Conservation (phyloP, 2,329 filamentous ascomycete species). For the Fusarium keratoplasticum region DNA sequence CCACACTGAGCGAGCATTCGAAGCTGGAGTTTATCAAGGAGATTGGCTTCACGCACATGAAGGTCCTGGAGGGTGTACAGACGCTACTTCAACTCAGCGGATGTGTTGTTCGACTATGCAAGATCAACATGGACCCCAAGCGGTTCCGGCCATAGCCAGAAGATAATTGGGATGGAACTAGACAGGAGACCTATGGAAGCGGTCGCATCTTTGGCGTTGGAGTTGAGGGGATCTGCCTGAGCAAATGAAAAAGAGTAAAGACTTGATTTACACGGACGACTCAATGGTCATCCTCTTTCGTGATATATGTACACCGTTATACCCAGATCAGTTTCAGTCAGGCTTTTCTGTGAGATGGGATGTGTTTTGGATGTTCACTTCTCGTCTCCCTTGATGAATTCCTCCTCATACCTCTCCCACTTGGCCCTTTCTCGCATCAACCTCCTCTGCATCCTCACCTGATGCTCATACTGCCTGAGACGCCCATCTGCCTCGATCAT, state of each 20-base stretch:
- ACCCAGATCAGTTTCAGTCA: constrained; percentile 16
- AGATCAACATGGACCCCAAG: constrained; percentile 95
- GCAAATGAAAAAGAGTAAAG: constrained; percentile 33
- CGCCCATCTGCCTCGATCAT: constrained; percentile 81
- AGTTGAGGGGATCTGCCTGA: constrained; percentile 31
- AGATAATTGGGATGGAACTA: not conserved
- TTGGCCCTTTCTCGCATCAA: constrained; percentile 73
- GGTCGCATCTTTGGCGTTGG: constrained; percentile 32
- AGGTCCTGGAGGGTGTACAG: constrained; percentile 97
- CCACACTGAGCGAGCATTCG: constrained; percentile 89
- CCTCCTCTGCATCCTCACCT: constrained; percentile 73
- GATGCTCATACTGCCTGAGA: constrained; percentile 74
- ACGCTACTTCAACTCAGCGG: constrained; percentile 94
- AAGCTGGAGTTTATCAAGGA: constrained; percentile 98
- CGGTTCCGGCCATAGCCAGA: constrained; percentile 68
- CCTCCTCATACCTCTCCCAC: constrained; percentile 75
- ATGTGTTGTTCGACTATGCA: constrained; percentile 90
- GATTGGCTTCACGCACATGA: constrained; percentile 99
- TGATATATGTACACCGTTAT: constrained; percentile 34
- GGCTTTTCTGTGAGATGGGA: constrained; percentile 3
- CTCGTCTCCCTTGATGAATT: constrained; percentile 61
- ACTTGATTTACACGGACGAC: constrained; percentile 38
- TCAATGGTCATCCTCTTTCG: constrained; percentile 20
- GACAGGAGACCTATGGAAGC: constrained; percentile 1
- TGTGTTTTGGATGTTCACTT: constrained; percentile 38